Base-by-base conservation (phyloP, 2,329 filamentous ascomycete genomes). In the Penicillium corylophilum region DNA sequence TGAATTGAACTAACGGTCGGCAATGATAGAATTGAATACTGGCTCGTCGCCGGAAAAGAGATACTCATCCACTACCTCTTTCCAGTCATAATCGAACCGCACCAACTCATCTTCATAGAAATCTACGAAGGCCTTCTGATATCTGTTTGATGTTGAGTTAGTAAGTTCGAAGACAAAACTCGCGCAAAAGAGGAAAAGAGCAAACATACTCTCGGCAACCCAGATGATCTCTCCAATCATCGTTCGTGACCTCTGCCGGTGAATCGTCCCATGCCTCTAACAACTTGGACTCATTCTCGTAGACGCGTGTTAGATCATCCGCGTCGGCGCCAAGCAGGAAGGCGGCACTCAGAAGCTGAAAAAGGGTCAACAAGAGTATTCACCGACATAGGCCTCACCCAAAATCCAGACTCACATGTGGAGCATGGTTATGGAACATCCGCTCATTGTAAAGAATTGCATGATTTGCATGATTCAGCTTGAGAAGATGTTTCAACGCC, bases 31-130 rank as follows among this genome's bases (percentile, higher is more conserved):
- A 72, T 95, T 89, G 64, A 95, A 82, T 51, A 99, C 73, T 4
- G 93, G 92, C 66, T 88, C 78, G 45, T 89, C 81, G 23, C 65
- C 71, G 0, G 66, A 61, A 57, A 93, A 89, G 41, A 99, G 72
- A 67, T 88, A 97, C 55, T 92, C 82, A 3, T 84, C 76, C 8
- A 95, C 77, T 2, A 95, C 83, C 47, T 79, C 77, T 66, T 87
- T 89, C 90, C 94, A 96, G 66, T 96, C 83, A 68, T 96, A 97
- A 31, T 84, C 79, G 63, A 86, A 82, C 16, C 77, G 76, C 3
- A 89, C 91, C 26, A 97, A 77, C 64, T 90, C 85, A 69, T 99
- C 94, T 70, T 99, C 94, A 67, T 95, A 97, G 69, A 94, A 97
- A 69, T 99, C 92, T 50, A 99, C 79, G 66, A 87, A 99, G 0